Conservation (phyloP, 495 filamentous ascomycete genomes). For the Neurospora africana region DNA sequence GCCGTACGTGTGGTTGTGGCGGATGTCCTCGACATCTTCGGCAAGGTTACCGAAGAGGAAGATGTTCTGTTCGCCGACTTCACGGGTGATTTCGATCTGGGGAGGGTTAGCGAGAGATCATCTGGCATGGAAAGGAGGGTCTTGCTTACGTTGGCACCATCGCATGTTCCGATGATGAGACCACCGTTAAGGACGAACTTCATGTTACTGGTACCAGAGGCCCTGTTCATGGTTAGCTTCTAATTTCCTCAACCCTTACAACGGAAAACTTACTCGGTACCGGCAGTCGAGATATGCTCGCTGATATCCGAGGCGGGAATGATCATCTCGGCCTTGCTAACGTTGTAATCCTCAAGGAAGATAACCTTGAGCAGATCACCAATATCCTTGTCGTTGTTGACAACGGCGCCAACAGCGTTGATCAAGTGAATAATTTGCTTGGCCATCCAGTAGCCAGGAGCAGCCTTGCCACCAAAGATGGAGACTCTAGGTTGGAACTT, state of each 20-base stretch:
- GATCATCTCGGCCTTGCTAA: constrained; percentile 97
- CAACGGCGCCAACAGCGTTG: constrained; percentile 80
- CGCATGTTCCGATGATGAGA: constrained; percentile 93
- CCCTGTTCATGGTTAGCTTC: constrained; percentile 20
- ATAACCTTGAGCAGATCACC: constrained; percentile 93
- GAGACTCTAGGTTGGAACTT: constrained; percentile 86
- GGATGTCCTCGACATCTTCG: constrained; percentile 94
- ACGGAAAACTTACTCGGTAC: constrained; percentile 60
- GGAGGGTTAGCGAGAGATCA: constrained; percentile 1
- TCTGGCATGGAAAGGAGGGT: background rate
- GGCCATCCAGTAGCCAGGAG: constrained; percentile 99
- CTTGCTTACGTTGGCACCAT: constrained; percentile 82
- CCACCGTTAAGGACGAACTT: constrained; percentile 98
- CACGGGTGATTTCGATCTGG: constrained; percentile 94
- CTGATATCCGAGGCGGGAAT: constrained; percentile 89
- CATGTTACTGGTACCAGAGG: constrained; percentile 71
- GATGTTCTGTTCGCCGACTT: constrained; percentile 91
- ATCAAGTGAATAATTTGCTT: constrained; percentile 97
- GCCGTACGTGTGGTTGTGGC: constrained; percentile 80
- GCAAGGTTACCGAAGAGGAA: constrained; percentile 96
- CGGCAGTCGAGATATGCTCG: constrained; percentile 97
- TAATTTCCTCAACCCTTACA: constrained; percentile 33
- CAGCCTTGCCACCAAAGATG: constrained; percentile 96
- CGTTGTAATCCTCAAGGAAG: constrained; percentile 97
- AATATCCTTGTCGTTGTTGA: constrained; percentile 85